These are phyloP conservation scores for Delonix regia DNA, from an alignment of 306 rosid species.

Conservation along the genomic window DNA sequence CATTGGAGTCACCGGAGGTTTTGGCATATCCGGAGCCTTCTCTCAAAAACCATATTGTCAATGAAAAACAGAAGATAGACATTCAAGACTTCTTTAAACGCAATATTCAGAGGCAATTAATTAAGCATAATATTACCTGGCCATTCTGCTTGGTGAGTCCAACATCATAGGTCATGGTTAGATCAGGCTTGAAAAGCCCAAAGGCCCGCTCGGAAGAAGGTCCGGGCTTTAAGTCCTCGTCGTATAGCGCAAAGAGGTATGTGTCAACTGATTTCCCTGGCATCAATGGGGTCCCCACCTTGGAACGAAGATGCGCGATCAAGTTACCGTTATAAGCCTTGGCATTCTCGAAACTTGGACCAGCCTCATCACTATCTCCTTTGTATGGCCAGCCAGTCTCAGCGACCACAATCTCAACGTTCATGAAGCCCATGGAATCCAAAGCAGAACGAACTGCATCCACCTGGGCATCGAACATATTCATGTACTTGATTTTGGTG, in stretches of 20 bases:
- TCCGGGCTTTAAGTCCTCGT: constrained; percentile 92
- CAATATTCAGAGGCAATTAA: no score
- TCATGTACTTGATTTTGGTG: constrained; percentile 82
- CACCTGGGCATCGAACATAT: constrained; percentile 98
- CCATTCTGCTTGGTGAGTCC: constrained; percentile 67
- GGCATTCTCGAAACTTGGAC: constrained; percentile 80
- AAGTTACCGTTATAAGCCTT: constrained; percentile 87
- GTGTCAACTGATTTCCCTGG: constrained; percentile 95
- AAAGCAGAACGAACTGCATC: constrained; percentile 86
- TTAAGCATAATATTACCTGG: constrained; percentile 40
- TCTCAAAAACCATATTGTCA: background rate
- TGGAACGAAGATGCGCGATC: constrained; percentile 82
- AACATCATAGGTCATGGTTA: constrained; percentile 74
- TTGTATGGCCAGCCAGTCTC: constrained; percentile 99
- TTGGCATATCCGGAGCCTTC: constrained; percentile 11
- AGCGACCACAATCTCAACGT: constrained; percentile 89
- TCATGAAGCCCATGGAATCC: constrained; percentile 73
- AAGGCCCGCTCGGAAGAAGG: constrained; percentile 83
- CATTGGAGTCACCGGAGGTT: constrained; percentile 35
- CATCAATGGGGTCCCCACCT: constrained; percentile 94
- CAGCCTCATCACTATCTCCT: constrained; percentile 82
- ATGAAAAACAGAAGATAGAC: background rate
- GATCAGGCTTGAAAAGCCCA: constrained; percentile 93
- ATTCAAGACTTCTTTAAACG: no score
- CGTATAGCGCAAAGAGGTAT: constrained; percentile 84